Evolutionary conservation across 495 filamentous ascomycete species (phyloP), one percentile per base, ranked within the genome.

Genomic region (Peziza echinospora): DNA sequence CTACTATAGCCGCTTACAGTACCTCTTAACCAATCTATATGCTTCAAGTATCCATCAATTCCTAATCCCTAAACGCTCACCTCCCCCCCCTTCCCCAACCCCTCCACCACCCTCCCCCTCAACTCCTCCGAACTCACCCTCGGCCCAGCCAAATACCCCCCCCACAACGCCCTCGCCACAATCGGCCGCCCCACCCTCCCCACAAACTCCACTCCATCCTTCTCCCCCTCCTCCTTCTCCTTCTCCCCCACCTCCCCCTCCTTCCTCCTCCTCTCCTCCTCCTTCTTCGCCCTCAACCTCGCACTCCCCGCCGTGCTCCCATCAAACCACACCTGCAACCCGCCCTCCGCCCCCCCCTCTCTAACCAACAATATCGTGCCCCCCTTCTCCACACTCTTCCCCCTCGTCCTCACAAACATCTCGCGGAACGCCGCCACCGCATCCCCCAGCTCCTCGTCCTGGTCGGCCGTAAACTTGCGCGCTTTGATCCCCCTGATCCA

Each of bases 71-170:
- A 11, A 11, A 11, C 28, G 16, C 28, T 17, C 30, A 17, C 30
- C 2, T 11, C 30, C 30, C 30, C 19, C 30, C 13, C 30, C 0
- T 17, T 3, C 30, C 3, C 3, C 3, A 37, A 0, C 3, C 89
- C 89, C 30, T 93, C 78, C 4, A 93, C 80, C 47, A 97, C 76
- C 46, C 71, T 85, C 66, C 73, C 67, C 50, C 89, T 70, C 23
- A 84, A 80, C 5, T 70, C 70, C 53, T 92, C 84, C 56, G 82
- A 91, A 4, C 84, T 82, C 8, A 93, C 84, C 47, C 75, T 82
- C 62, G 78, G 80, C 6, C 86, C 91, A 17, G 75, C 84, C 26
- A 97, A 62, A 63, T 93, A 97, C 48, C 81, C 78, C 60, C 93
- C 63, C 89, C 87, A 96, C 17, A 96, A 66, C 48, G 83, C 65